Evolutionary conservation across 441 rosid species (phyloP).

Genomic region (Aquilaria agallochum): DNA sequence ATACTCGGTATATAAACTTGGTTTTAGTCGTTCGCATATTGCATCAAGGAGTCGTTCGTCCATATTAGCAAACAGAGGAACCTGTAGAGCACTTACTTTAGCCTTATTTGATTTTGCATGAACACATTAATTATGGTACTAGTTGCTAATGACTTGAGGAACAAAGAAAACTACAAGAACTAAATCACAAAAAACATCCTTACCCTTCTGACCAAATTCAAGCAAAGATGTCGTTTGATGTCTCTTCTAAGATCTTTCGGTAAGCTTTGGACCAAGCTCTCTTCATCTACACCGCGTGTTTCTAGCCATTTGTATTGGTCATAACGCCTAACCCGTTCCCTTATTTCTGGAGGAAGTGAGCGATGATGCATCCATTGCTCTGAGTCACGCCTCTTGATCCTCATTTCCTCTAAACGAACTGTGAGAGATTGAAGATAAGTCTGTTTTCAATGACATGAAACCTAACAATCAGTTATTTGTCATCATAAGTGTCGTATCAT

Average conservation of each 20-base stretch:
- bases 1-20: conserved; percentile 73
- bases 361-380: conserved; percentile 99
- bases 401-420: conserved; percentile 93
- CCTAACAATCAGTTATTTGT: conserved; percentile 6
- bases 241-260: conserved; percentile 95
- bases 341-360: conserved; percentile 67
- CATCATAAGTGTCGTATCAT: conserved; percentile 2
- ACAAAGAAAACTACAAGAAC: background rate
- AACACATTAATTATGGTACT: no score
- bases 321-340: conserved; percentile 62
- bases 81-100: conserved; percentile 31
- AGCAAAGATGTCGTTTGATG: conserved; percentile 90
- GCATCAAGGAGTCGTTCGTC: conserved; percentile 89
- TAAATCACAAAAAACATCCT: conserved; percentile 8
- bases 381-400: conserved; percentile 91
- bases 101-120: no score
- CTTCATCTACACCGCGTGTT: conserved; percentile 77
- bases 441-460: conserved; percentile 36
- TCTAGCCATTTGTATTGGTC: conserved; percentile 81
- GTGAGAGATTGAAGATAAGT: conserved; percentile 87
- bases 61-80: conserved; percentile 93
- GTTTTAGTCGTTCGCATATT: conserved; percentile 87
- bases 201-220: conserved; percentile 89
- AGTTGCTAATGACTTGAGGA: conserved; percentile 2
- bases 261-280: conserved; percentile 63